Evolutionary conservation across 2,329 filamentous ascomycete genomes (phyloP).

Genomic region (Chrysosporium keratinophilum): DNA sequence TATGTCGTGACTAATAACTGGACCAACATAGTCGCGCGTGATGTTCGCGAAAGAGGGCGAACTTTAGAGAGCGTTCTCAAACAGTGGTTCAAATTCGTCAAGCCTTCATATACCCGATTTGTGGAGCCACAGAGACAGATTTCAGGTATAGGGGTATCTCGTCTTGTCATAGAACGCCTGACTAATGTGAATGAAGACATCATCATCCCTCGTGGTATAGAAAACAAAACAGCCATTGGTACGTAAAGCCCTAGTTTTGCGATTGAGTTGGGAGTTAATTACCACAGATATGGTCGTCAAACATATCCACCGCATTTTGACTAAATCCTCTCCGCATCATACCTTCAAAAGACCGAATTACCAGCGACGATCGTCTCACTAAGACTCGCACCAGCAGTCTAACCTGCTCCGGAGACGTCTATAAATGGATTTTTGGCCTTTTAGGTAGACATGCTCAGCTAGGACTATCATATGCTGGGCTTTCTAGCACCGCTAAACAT

Average conservation of each 20-base stretch:
- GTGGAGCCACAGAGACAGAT: slow-evolving; percentile 86
- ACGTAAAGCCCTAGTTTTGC: slow-evolving; percentile 10
- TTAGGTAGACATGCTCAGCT: no score
- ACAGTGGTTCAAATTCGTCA: slow-evolving; percentile 94
- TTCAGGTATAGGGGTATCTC: slow-evolving; percentile 47
- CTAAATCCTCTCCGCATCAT: slow-evolving; percentile 76
- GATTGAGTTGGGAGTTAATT: slow-evolving; percentile 16
- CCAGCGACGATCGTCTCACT: slow-evolving; percentile 8
- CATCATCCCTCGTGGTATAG: slow-evolving; percentile 86
- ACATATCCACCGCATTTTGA: slow-evolving; percentile 77
- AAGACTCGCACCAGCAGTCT: neutral
- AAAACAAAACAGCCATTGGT: slow-evolving; percentile 81
- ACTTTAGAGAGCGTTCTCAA: slow-evolving; percentile 95
- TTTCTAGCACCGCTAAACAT: no score
- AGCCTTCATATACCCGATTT: slow-evolving; percentile 90
- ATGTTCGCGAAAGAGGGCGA: slow-evolving; percentile 78
- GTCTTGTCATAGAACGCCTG: neutral
- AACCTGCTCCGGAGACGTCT: neutral
- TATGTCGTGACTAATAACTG: neutral
- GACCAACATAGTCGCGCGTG: slow-evolving; percentile 56
- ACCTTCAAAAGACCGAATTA: slow-evolving; percentile 41
- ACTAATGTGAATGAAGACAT: slow-evolving; percentile 49
- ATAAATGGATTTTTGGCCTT: no score
- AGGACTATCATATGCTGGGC: no score
- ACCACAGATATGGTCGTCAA: slow-evolving; percentile 74